Evolutionary conservation across 2,329 filamentous ascomycete species (phyloP).

Genomic region (Verticillium nubilum): DNA sequence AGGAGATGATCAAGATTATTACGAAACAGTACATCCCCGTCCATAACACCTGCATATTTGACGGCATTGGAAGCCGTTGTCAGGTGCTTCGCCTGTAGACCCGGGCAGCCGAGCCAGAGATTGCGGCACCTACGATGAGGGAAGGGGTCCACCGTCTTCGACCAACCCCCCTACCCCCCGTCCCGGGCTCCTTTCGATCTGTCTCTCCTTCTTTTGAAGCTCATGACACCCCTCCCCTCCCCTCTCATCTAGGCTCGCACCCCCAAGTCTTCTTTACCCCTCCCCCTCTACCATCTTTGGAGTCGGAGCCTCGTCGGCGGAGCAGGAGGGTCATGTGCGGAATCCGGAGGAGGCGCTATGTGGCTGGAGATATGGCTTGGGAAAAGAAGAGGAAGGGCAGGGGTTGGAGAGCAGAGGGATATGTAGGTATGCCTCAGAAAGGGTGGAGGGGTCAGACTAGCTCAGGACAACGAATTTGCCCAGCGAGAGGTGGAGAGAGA

Average conservation of each 20-base stretch:
- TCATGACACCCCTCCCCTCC: background rate
- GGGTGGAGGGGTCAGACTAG: background rate
- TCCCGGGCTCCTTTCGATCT: background rate
- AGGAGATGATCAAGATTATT: conserved; percentile 90
- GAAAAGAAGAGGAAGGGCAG: background rate
- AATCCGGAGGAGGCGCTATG: background rate
- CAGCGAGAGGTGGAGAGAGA: background rate
- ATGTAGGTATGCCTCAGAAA: background rate
- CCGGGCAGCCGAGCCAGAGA: conserved; percentile 16
- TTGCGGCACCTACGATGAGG: conserved; percentile 1
- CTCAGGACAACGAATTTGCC: background rate
- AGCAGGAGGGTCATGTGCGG: background rate
- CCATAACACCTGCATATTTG: conserved; percentile 66
- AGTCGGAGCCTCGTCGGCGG: background rate
- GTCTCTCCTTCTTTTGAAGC: too few species aligned
- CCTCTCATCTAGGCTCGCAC: background rate
- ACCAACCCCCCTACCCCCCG: background rate
- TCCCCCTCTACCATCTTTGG: background rate
- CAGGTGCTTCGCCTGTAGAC: conserved; percentile 49
- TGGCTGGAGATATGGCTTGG: background rate
- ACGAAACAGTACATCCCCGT: conserved; percentile 68
- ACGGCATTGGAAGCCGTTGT: conserved; percentile 59
- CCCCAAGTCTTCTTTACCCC: background rate
- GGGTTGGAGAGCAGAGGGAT: background rate
- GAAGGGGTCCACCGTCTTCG: background rate